phyloP scores from a whole-genome alignment of 1,284 basidiomycete species.

The Boletus sp. region DNA sequence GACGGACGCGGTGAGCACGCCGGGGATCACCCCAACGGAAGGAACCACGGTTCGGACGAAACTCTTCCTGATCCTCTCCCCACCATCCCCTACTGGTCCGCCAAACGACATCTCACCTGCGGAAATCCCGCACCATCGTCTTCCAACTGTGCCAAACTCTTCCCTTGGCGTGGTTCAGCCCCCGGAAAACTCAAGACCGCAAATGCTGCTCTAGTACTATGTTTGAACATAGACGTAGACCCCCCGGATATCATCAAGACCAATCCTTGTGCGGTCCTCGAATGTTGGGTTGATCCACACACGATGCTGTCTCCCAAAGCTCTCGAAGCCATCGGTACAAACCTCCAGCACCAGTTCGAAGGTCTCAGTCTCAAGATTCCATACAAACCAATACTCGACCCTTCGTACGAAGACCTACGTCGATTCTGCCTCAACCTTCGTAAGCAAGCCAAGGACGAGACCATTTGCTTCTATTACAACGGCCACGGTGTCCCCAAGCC shows the following conservation, averaged over 20 bases:
- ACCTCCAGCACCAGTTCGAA: constrained; percentile 95
- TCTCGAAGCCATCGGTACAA: constrained; percentile 84
- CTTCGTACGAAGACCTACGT: constrained; percentile 91
- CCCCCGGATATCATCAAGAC: constrained; percentile 98
- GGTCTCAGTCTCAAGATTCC: constrained; percentile 87
- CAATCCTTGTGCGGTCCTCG: constrained; percentile 90
- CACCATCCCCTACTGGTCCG: constrained; percentile 73
- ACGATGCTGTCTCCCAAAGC: constrained; percentile 86
- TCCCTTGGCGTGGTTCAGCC: constrained; percentile 74
- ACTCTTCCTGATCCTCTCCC: constrained; percentile 52
- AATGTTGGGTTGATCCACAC: constrained; percentile 97
- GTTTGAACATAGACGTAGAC: constrained; percentile 96
- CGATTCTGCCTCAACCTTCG: constrained; percentile 85
- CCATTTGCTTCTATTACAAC: constrained; percentile 97
- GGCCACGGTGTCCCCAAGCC: constrained; percentile 98
- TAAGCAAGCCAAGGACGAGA: constrained; percentile 89
- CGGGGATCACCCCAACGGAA: constrained; percentile 25
- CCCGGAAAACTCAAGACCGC: constrained; percentile 87
- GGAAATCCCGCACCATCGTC: constrained; percentile 76
- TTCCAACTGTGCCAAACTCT: constrained; percentile 58
- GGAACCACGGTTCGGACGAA: constrained; percentile 36
- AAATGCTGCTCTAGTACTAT: constrained; percentile 90
- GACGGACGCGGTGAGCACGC: constrained; percentile 25
- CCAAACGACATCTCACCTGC: constrained; percentile 83
- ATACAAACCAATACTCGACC: constrained; percentile 92